These are phyloP conservation scores for Schwanniomyces occidentalis DNA, from an alignment of 805 yeast species.

Conservation along the genomic window DNA sequence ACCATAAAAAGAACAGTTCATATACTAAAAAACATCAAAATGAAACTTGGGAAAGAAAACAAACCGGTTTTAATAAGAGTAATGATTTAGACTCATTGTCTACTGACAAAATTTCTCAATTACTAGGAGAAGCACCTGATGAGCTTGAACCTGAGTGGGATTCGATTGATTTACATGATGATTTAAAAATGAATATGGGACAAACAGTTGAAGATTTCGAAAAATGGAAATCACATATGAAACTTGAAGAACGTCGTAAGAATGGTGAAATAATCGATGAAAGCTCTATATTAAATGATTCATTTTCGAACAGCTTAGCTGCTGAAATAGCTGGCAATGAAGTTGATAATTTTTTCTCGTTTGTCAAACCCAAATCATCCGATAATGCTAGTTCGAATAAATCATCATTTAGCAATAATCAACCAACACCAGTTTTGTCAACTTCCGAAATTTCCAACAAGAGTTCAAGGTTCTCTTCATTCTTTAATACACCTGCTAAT, in stretches of 20 bases:
- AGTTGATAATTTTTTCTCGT: slow-evolving; percentile 45
- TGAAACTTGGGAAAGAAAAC: slow-evolving; percentile 34
- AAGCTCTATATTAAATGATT: slow-evolving; percentile 6
- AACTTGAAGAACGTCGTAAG: slow-evolving; percentile 47
- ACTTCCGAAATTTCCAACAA: slow-evolving; percentile 19
- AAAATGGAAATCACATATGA: slow-evolving; percentile 57
- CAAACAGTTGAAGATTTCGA: slow-evolving; percentile 59
- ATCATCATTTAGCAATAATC: slow-evolving; percentile 6
- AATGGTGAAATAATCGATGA: slow-evolving; percentile 37
- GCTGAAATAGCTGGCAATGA: slow-evolving; percentile 33
- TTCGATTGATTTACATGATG: slow-evolving; percentile 22
- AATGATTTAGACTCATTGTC: slow-evolving; percentile 32
- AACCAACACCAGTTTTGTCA: slow-evolving; percentile 5
- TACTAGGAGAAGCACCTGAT: slow-evolving; percentile 36
- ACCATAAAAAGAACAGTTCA: slow-evolving; percentile 16
- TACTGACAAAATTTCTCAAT: slow-evolving; percentile 32
- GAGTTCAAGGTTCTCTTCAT: slow-evolving; percentile 40
- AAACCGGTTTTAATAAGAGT: slow-evolving; percentile 16
- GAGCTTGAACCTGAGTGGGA: slow-evolving; percentile 44
- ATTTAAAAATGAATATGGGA: slow-evolving; percentile 40
- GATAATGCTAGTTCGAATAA: slow-evolving; percentile 6
- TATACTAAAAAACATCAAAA: slow-evolving; percentile 16
- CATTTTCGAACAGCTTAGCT: slow-evolving; percentile 8
- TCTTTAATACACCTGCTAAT: slow-evolving; percentile 21
- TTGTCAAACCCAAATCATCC: slow-evolving; percentile 31